These are phyloP conservation scores for Kokia cookei DNA, from an alignment of 441 rosid species.

Conservation along the genomic window DNA sequence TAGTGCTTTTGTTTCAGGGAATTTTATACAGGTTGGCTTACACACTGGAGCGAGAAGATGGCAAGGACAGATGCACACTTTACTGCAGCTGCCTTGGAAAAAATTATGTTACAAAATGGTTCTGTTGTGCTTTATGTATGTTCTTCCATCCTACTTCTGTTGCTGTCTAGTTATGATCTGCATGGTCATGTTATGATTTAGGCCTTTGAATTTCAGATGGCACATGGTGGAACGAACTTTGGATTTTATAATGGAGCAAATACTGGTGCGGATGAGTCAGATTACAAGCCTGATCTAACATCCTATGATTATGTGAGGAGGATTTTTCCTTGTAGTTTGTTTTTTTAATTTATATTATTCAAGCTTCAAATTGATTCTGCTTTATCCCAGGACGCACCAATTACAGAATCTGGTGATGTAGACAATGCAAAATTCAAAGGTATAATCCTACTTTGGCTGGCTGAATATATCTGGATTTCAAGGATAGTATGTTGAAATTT, in stretches of 20 bases:
- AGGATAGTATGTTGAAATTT: neutral
- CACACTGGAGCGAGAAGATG: constrained; percentile 90
- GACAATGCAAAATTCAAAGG: constrained; percentile 71
- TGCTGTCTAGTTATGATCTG: constrained; percentile 9
- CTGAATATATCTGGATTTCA: neutral
- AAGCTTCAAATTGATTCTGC: constrained; percentile 12
- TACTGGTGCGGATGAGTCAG: constrained; percentile 52
- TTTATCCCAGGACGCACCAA: constrained; percentile 83
- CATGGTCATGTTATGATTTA: constrained; percentile 2
- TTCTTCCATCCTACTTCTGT: constrained; percentile 5
- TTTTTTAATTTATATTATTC: neutral
- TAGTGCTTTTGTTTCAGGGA: constrained; percentile 46
- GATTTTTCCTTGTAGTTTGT: constrained; percentile 1
- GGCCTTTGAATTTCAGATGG: constrained; percentile 58
- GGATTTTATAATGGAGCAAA: constrained; percentile 97
- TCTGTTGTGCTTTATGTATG: constrained; percentile 96
- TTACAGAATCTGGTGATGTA: constrained; percentile 82
- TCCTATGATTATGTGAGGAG: constrained; percentile 86
- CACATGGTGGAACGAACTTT: constrained; percentile 96
- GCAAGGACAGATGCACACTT: constrained; percentile 57
- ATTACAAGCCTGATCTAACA: constrained; percentile 90
- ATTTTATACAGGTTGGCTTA: constrained; percentile 98
- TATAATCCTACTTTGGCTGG: constrained; percentile 19
- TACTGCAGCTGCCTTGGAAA: constrained; percentile 70
- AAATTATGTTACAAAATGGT: constrained; percentile 70